Conservation (phyloP, 352 stramenopile genomes). For the Elongisporangium prolatum region DNA sequence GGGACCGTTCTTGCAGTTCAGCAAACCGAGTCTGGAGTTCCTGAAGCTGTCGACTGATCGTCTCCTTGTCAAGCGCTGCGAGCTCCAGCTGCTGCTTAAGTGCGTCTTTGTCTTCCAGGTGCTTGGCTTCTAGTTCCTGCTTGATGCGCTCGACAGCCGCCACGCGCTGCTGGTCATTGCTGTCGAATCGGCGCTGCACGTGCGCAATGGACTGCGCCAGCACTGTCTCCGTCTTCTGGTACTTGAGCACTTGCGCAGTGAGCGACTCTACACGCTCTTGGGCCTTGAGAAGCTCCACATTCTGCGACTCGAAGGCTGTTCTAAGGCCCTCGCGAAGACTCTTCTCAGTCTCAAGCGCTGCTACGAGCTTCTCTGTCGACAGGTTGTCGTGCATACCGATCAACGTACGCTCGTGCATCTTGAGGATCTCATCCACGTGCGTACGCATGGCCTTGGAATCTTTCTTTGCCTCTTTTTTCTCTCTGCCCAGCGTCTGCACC, state of each 20-base stretch:
- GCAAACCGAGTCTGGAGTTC: conserved; percentile 21
- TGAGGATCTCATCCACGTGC: conserved; percentile 34
- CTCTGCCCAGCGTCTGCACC: conserved; percentile 9
- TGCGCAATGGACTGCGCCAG: conserved; percentile 64
- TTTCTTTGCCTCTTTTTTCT: conserved; percentile 17
- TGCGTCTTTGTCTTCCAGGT: conserved; percentile 19
- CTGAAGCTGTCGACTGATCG: conserved; percentile 28
- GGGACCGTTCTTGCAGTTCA: conserved; percentile 20
- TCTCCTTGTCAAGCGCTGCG: conserved; percentile 18
- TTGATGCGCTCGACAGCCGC: conserved; percentile 34
- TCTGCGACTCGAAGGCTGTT: conserved; percentile 34
- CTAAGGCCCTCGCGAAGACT: conserved; percentile 28
- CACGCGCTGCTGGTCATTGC: conserved; percentile 54
- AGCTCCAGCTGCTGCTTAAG: conserved; percentile 31
- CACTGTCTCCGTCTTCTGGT: conserved; percentile 77
- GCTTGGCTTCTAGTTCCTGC: conserved; percentile 31
- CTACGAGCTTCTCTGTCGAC: conserved; percentile 39
- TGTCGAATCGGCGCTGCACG: conserved; percentile 55
- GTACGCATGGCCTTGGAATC: conserved; percentile 27
- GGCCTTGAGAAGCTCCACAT: conserved; percentile 28
- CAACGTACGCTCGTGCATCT: conserved; percentile 46
- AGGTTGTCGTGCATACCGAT: conserved; percentile 43
- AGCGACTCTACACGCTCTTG: conserved; percentile 43
- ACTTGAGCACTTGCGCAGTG: conserved; percentile 39
- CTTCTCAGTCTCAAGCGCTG: conserved; percentile 57